Conservation (phyloP, 805 yeast genomes). For the Lipomyces anomalus region DNA sequence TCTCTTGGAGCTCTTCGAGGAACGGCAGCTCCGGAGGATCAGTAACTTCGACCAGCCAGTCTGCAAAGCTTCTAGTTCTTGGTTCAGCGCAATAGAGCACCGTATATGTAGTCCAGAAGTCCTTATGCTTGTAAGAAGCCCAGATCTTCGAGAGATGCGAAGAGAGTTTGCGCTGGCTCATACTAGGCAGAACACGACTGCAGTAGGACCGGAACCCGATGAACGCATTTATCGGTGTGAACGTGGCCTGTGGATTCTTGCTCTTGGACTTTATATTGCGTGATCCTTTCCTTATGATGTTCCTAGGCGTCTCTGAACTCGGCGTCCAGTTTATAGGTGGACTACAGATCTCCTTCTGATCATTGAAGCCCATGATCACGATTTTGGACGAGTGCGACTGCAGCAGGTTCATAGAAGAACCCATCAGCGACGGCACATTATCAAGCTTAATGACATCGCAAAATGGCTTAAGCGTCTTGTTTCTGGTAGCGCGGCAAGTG, state of each 20-base stretch:
- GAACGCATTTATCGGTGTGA: conserved; percentile 12
- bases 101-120: conserved; percentile 15
- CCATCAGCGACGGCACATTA: neutral
- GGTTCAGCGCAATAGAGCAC: conserved; percentile 12
- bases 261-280: neutral
- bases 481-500: conserved; percentile 4
- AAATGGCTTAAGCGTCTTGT: conserved; percentile 13
- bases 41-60: conserved; percentile 12
- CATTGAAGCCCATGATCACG: conserved; percentile 6
- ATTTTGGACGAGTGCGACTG: neutral
- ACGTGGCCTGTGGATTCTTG: neutral
- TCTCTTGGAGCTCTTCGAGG: conserved; percentile 3
- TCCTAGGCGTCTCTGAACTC: neutral
- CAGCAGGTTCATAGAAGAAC: neutral
- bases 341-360: neutral
- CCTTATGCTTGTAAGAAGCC: conserved; percentile 15
- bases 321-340: neutral
- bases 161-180: conserved; percentile 12
- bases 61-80: conserved; percentile 8
- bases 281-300: neutral
- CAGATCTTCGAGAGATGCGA: conserved; percentile 12
- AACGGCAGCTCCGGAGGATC: conserved; percentile 11
- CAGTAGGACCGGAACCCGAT: conserved; percentile 17
- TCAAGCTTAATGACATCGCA: conserved; percentile 11
- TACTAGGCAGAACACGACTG: conserved; percentile 11